Evolutionary conservation across 2,329 filamentous ascomycete genomes (phyloP), one percentile per base, ranked within the genome.

Genomic region (Raffaelea arxii): DNA sequence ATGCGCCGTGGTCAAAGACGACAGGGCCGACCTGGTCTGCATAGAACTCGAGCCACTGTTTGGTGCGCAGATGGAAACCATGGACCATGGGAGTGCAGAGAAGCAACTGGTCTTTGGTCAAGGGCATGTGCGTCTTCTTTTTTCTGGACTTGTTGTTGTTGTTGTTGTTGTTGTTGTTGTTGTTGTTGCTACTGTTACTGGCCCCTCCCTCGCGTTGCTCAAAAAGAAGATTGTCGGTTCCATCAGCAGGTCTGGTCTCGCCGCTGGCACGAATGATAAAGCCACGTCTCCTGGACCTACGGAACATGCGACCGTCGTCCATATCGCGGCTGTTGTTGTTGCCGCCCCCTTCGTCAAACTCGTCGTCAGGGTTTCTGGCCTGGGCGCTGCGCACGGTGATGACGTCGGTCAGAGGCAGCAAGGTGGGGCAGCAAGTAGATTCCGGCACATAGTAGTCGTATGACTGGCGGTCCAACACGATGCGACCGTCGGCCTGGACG

Each of bases 1-100:
- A 75, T 14, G 70, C 70, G 22, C 63, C 55, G 4, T 65, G 61
- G 49, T 70, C 69, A 63, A 70, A 76, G 35, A 57, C 44, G 36
- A 73, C 66, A 14, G 66, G 62, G 1, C 49, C 45, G 4, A 72
- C 57, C 9, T 60, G 51, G 36, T 71, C 65, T 23, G 74, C 60
- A 47, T 61, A 67, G 50, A 72, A 70, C 43, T 68, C 65, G 51
- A 67, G 61, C 67, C 65, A 72, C 38, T 59, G 58, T 54, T 67
- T 68, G 40, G 60, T 60, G 51, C 65, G 65, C 21, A 71, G 59
- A 0, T 63, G 58, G 46, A 72, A 77, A 1, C 72, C 73, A 22
- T 64, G 61, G 56, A 59, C 56, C 35, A 53, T 49, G 36, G 51
- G 57, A 14, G 51, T 56, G 43, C 50, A 54, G 39, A 55, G 50